Base-by-base conservation (phyloP, 208 protist genomes). In the Tritrichomonas musculus region DNA sequence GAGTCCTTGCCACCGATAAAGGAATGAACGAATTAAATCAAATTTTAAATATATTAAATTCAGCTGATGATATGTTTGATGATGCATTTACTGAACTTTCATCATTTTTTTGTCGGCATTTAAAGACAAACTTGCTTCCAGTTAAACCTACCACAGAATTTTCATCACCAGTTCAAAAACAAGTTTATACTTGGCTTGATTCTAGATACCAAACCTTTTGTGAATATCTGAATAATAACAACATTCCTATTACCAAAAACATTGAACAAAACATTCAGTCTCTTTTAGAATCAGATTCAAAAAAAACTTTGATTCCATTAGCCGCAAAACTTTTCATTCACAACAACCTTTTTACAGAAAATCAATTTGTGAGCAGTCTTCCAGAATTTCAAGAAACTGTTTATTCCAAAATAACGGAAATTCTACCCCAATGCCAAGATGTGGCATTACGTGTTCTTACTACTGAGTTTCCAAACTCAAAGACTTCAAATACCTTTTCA, bases 171-270 rank as follows among this genome's bases (percentile, higher is more conserved):
- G 30, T 47, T 33, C 25, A 44, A 57, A n/a, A 17, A 20, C 77
- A 88, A 88, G 47, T 88, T 57, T 88, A 88, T 57, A 20, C 44
- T 39, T 88, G 41, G 41, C 53, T 88, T n/a, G 25, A 88, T 57
- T 53, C 8, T 9, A 88, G n/a, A 39, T 88, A 88, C n/a, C 5
- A 27, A 5, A 57, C 25, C 22, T 57, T 88, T 30, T 57, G 44
- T 33, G 47, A 88, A 39, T 88, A 57, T 57, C 41, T 57, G 0
- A 50, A 88, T 33, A 57, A 25, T 0, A 57, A 33, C 17, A 47
- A 53, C 53, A 39, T 84, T 53, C 14, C 27, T 33, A 1, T n/a
- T 49, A 4, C 13, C 33, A 1, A 49, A 55, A 60, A 8, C 8
- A 14, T 55, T 20, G 44, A 25, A 5, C 11, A 57, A 39, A 20